phyloP scores from a whole-genome alignment of 805 yeast species.

The Nadsonia fulvescens region DNA sequence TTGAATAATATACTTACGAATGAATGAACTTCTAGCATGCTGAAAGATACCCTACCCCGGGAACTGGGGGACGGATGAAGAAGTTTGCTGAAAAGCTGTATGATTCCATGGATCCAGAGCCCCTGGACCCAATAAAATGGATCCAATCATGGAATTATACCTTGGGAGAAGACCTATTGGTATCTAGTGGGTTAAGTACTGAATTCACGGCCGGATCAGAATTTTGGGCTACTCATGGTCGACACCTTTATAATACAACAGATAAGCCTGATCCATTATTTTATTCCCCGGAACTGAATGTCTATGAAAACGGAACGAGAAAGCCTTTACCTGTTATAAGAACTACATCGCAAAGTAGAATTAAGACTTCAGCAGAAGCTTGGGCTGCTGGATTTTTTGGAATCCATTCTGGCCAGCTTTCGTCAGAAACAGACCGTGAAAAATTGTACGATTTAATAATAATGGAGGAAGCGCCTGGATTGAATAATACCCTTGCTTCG shows the following conservation, averaged over 20 bases:
- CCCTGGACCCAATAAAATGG: constrained; percentile 16
- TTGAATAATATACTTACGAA: too few relatives aligned
- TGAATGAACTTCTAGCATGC: too few relatives aligned
- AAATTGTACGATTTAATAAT: constrained; percentile 18
- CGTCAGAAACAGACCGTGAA: constrained; percentile 13
- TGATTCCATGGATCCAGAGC: constrained; percentile 13
- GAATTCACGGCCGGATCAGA: constrained; percentile 21
- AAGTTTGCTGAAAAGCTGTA: constrained; percentile 19
- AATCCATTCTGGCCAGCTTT: constrained; percentile 18
- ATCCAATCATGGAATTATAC: constrained; percentile 18
- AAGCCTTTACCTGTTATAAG: constrained; percentile 20
- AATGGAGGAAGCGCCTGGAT: constrained; percentile 16
- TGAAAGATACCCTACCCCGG: constrained; percentile 47
- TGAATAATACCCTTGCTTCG: constrained; percentile 22
- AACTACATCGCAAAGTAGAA: constrained; percentile 23
- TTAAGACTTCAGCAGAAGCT: constrained; percentile 22
- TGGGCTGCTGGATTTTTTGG: constrained; percentile 29
- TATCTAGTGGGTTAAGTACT: constrained; percentile 22
- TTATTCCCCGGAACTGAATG: constrained; percentile 16
- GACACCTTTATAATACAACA: constrained; percentile 18
- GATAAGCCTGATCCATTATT: constrained; percentile 11
- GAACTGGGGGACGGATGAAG: constrained; percentile 23
- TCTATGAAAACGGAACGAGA: constrained; percentile 16
- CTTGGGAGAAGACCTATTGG: constrained; percentile 19
- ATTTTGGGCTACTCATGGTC: constrained; percentile 26